A percentile compares a stretch with the other conserved stretches of the same genome.
These are phyloP conservation scores for Trichomonas vaginalis DNA, from an alignment of 208 protist genomes.

Conservation along the genomic window DNA sequence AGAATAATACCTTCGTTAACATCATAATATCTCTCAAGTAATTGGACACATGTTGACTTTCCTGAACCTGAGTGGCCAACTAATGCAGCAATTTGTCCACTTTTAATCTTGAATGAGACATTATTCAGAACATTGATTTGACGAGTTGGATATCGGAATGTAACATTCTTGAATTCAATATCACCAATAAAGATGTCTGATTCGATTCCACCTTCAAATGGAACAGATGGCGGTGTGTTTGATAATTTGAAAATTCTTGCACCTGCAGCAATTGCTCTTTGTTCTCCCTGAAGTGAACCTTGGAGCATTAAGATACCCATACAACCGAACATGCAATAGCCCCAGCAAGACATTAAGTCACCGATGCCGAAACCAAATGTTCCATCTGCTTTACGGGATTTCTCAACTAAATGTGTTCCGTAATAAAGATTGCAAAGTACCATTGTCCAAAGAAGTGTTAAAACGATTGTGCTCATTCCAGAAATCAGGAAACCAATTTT, in stretches of 20 bases:
- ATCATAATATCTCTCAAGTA: conserved; percentile 80
- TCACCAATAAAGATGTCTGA: background rate
- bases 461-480: background rate
- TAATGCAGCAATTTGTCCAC: conserved; percentile 27
- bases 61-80: conserved; percentile 27
- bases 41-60: conserved; percentile 35
- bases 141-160: conserved; percentile 14
- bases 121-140: conserved; percentile 8
- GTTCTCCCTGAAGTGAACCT: background rate
- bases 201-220: background rate
- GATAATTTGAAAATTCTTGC: background rate
- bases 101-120: conserved; percentile 24
- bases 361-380: background rate
- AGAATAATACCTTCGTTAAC: conserved; percentile 59
- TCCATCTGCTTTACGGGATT: background rate
- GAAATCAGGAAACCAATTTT: background rate
- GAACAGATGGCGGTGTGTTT: background rate
- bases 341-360: background rate
- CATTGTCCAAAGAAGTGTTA: background rate
- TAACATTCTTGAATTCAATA: conserved; percentile 15
- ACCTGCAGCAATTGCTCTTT: background rate
- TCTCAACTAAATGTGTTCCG: background rate
- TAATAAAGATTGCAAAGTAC: background rate
- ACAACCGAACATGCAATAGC: background rate
- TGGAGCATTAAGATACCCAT: background rate